These are phyloP conservation scores for Dactylellina leptospora DNA, from an alignment of 2,329 filamentous ascomycete species.

Conservation along the genomic window DNA sequence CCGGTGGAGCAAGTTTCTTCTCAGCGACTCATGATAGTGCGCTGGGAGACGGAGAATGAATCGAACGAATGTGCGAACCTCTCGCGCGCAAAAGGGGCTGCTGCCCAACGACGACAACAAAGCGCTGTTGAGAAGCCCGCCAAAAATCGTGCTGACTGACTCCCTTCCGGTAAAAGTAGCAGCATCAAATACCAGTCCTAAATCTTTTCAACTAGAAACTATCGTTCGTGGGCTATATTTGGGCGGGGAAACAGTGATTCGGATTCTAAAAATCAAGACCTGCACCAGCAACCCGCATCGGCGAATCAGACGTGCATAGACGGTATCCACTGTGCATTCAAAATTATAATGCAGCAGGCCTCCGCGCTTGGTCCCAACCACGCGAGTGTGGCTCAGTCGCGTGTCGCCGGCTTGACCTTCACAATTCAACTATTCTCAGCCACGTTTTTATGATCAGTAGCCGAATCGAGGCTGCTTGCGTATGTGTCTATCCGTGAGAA, in stretches of 20 bases:
- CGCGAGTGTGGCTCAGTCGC: conserved; percentile 32
- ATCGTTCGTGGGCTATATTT: conserved; percentile 33
- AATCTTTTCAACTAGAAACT: too few relatives aligned
- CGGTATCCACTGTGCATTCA: neutral
- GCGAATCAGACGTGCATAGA: conserved; percentile 35
- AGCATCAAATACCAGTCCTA: too few relatives aligned
- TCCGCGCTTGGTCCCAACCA: conserved; percentile 13
- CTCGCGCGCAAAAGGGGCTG: too few relatives aligned
- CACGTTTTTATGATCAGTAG: too few relatives aligned
- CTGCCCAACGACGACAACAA: too few relatives aligned
- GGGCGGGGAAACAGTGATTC: conserved; percentile 21
- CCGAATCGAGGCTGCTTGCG: too few relatives aligned
- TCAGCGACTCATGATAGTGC: neutral
- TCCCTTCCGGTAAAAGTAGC: too few relatives aligned
- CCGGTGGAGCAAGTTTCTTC: conserved; percentile 7
- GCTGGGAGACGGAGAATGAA: too few relatives aligned
- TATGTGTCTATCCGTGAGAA: too few relatives aligned
- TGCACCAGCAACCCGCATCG: conserved; percentile 1
- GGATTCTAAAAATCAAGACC: conserved; percentile 33
- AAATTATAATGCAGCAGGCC: conserved; percentile 22
- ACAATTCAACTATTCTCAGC: neutral
- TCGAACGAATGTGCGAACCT: too few relatives aligned
- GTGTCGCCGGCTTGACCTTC: neutral
- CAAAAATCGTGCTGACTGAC: too few relatives aligned
- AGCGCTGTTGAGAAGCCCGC: too few relatives aligned